These are phyloP conservation scores for Pseudogymnoascus sp. DNA, from an alignment of 2,329 filamentous ascomycete species.

Conservation along the genomic window DNA sequence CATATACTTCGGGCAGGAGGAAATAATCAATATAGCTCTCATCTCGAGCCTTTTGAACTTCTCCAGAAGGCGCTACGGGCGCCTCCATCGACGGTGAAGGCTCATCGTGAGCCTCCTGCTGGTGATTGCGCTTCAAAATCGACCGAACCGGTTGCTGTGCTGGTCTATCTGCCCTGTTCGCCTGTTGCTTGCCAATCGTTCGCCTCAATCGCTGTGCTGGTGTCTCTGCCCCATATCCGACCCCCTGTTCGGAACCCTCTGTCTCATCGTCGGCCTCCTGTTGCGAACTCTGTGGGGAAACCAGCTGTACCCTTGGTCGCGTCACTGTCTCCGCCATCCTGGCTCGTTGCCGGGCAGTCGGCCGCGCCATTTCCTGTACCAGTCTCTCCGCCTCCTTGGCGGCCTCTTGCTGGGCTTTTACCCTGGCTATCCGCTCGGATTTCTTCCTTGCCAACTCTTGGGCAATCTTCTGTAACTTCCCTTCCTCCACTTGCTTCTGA, in stretches of 20 bases:
- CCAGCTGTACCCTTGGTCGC: background rate
- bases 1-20: background rate
- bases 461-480: background rate
- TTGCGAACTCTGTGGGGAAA: background rate
- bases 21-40: background rate
- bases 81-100: background rate
- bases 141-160: background rate
- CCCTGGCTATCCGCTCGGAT: background rate
- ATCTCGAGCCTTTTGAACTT: background rate
- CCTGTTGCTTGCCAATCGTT: background rate
- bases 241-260: background rate
- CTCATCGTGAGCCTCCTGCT: background rate
- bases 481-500: background rate
- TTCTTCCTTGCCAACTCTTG: background rate
- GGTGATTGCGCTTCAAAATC: background rate
- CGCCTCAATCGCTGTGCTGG: background rate
- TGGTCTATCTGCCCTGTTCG: background rate
- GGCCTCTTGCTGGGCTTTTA: background rate
- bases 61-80: background rate
- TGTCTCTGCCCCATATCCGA: background rate
- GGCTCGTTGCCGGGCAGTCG: background rate
- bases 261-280: background rate
- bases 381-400: background rate
- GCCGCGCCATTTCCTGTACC: background rate
- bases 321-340: background rate